Conservation (phyloP, 1,284 basidiomycete genomes). For the Mycosarcoma mackinlayi region DNA sequence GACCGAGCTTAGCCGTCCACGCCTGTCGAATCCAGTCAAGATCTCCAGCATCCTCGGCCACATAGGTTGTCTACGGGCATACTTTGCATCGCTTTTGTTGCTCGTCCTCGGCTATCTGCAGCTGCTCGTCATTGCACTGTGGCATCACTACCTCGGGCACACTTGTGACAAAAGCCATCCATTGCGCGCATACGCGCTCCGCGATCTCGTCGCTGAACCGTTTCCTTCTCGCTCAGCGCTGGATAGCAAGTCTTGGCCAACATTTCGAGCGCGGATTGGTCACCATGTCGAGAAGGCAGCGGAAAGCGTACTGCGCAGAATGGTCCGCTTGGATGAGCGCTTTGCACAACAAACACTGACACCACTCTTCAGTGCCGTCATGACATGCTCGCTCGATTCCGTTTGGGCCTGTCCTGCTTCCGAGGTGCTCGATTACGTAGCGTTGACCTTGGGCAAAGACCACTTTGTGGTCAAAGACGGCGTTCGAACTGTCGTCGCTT, state of each 20-base stretch:
- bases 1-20: slow-evolving; percentile 4
- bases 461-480: slow-evolving; percentile 64
- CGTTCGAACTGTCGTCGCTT: slow-evolving; percentile 55
- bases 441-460: slow-evolving; percentile 54
- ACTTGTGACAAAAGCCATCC: slow-evolving; percentile 49
- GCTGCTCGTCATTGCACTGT: slow-evolving; percentile 51
- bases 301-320: slow-evolving; percentile 13
- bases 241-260: background rate
- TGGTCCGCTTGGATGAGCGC: slow-evolving; percentile 9
- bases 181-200: slow-evolving; percentile 33
- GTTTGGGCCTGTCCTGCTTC: slow-evolving; percentile 54
- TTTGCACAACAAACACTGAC: slow-evolving; percentile 55
- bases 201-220: slow-evolving; percentile 17
- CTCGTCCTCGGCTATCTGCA: slow-evolving; percentile 58
- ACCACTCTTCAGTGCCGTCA: slow-evolving; percentile 60
- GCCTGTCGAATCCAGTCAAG: background rate
- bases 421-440: slow-evolving; percentile 65
- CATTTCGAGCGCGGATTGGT: background rate
- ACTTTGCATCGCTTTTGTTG: slow-evolving; percentile 28
- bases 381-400: slow-evolving; percentile 47
- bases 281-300: slow-evolving; percentile 11
- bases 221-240: slow-evolving; percentile 13
- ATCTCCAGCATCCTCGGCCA: slow-evolving; percentile 15
- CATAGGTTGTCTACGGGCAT: slow-evolving; percentile 1
- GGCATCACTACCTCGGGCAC: slow-evolving; percentile 48